Evolutionary conservation across 78 protist species (phyloP), one percentile per base, ranked within the genome.

Genomic region (Diacronema lutheri): DNA sequence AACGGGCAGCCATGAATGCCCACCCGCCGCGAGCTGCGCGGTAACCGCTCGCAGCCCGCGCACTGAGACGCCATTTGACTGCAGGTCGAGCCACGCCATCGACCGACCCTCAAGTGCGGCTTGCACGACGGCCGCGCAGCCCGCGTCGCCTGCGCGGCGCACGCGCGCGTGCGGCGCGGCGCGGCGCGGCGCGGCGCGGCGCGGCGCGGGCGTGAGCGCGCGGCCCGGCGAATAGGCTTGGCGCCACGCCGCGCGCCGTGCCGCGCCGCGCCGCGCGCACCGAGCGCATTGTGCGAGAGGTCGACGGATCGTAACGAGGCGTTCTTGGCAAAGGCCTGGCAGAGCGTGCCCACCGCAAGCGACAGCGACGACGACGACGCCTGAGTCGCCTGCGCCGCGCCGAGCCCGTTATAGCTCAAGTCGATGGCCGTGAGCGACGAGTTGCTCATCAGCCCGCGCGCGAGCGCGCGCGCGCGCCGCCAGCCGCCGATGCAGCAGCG

Each of bases 401-500:
- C 77, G 25, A 69, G 21, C 21, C 77, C 77, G 50, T 69, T 69
- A 56, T 69, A 69, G 55, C 56, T 10, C 33, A 69, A 56, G 35
- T 69, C 57, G 57, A 69, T 14, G 25, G 0, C 20, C 19, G 77
- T 69, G 56, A 69, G 44, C n/a, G 56, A 21, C 35, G 57, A 6
- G 31, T 69, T 69, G 56, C 7, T 29, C 55, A 9, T 16, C 31
- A 69, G 56, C 31, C 77, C 77, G 33, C 77, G 77, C 77, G 77
- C 77, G 44, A 69, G 37, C 29, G 77, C 77, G 50, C 77, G 77
- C 57, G 77, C 77, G 10, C 77, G 46, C 56, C 77, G 77, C 77
- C 77, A 69, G 35, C 77, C 77, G 31, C 77, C 77, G 1, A 69
- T 69, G 55, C 77, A 69, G 77, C 77, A 69, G 56, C 77, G 77